Percentiles rank a stretch among this genome's conserved stretches.
These are phyloP conservation scores for Termitomyces bulborhizus DNA, from an alignment of 768 basidiomycete species.

Conservation along the genomic window DNA sequence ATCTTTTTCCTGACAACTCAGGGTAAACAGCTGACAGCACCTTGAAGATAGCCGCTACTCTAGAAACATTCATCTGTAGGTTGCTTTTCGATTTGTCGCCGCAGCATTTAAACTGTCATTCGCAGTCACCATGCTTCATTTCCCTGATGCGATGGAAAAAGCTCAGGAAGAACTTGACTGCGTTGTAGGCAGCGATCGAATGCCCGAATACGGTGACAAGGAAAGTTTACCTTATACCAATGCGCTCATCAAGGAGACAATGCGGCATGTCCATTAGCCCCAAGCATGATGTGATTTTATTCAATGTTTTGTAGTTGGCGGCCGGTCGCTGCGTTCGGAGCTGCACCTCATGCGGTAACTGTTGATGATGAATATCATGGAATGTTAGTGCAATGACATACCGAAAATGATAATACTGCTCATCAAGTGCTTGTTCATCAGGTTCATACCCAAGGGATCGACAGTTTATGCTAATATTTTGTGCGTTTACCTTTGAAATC, in stretches of 20 bases:
- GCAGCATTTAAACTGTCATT: not conserved
- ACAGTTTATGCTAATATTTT: constrained; percentile 32
- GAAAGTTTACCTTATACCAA: constrained; percentile 29
- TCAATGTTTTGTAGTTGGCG: constrained; percentile 8
- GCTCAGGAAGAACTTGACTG: constrained; percentile 35
- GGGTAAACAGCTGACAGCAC: not conserved
- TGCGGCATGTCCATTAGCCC: constrained; percentile 16
- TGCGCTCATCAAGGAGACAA: constrained; percentile 32
- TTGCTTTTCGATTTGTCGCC: not conserved
- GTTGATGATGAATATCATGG: constrained; percentile 31
- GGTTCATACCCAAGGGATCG: constrained; percentile 30
- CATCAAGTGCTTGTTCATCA: not conserved
- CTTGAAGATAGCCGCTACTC: not conserved
- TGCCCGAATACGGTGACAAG: constrained; percentile 33
- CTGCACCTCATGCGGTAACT: constrained; percentile 30
- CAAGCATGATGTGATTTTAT: not conserved
- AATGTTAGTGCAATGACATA: constrained; percentile 16
- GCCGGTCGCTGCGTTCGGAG: constrained; percentile 13
- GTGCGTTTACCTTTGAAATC: constrained; percentile 12
- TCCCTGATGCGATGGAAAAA: constrained; percentile 28
- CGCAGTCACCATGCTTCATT: constrained; percentile 32
- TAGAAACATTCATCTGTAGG: constrained; percentile 9
- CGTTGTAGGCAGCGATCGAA: constrained; percentile 28
- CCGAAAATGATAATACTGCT: no score
- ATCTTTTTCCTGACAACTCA: not conserved